Evolutionary conservation across 2,329 filamentous ascomycete genomes (phyloP), one percentile per base, ranked within the genome.

Genomic region (Monilinia fructigena): DNA sequence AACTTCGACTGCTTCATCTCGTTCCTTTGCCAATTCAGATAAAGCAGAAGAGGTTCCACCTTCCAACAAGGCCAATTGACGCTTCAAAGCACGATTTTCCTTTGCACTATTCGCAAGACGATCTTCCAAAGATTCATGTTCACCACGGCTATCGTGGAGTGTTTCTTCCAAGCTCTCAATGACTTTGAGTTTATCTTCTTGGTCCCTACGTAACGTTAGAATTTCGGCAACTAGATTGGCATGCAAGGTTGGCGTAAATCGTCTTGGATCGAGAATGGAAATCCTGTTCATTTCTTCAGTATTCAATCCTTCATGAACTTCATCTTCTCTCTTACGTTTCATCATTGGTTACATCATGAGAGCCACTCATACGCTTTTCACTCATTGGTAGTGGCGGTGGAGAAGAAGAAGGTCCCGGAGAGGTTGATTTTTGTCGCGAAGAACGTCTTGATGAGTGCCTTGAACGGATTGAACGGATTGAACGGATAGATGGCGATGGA

Each of bases 141-240:
- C 93, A 66, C 86, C 84, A 65, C 87, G 88, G 0, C 87, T 83
- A 1, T 85, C 80, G 69, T 96, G 88, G 45, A 99, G 80, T 35
- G 84, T 87, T 1, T 83, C 81, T 78, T 99, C 95, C 20, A 99
- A 82, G 63, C 85, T 87, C 75, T 97, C 93, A 65, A 99, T 97
- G 63, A 92, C 85, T 73, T 87, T 91, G 55, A 89, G 85, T 78
- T 97, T 97, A 53, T 91, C 92, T 75, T 99, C 95, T 69, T 98
- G 86, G 70, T 99, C 95, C 67, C 95, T 85, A 28, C 93, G 87
- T 60, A 99, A 80, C 2, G 88, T 87, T 50, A 99, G 81, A 69
- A 99, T 99, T 77, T 99, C 95, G 0, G 94, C 94, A 0, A 99
- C 94, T 8, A 99, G 81, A 60, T 92, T 97, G 11, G 95, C 95